Conservation (phyloP, 2,329 filamentous ascomycete species). For the Fusarium sp. region DNA sequence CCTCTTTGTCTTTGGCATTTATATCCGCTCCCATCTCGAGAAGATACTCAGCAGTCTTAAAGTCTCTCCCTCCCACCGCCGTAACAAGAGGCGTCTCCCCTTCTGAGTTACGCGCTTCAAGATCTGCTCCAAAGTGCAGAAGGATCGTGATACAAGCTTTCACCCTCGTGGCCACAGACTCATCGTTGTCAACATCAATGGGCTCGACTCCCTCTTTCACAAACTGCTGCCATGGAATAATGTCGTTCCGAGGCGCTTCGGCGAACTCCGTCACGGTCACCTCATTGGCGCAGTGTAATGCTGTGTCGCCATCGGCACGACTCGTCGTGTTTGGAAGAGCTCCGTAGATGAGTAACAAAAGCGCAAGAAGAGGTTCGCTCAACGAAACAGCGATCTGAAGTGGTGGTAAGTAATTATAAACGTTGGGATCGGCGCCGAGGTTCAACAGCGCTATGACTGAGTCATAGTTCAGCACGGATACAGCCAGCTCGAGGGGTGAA, state of each 20-base stretch:
- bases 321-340: neutral
- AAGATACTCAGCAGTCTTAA: neutral
- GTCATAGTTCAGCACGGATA: neutral
- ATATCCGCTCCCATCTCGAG: neutral
- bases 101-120: neutral
- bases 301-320: neutral
- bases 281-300: neutral
- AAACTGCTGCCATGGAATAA: neutral
- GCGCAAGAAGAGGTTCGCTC: neutral
- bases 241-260: neutral
- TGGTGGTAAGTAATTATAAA: neutral
- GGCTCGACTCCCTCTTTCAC: neutral
- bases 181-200: neutral
- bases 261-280: neutral
- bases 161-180: neutral
- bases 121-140: neutral
- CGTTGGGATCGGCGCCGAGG: neutral
- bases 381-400: neutral
- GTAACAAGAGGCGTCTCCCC: neutral
- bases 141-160: neutral
- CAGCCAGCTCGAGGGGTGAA: neutral
- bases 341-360: neutral
- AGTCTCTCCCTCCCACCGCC: neutral
- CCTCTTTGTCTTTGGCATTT: neutral
- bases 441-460: neutral